Percentiles rank a stretch among this genome's conserved stretches.
Conservation (phyloP, 2,329 filamentous ascomycete species). For the Xylaria sp. region DNA sequence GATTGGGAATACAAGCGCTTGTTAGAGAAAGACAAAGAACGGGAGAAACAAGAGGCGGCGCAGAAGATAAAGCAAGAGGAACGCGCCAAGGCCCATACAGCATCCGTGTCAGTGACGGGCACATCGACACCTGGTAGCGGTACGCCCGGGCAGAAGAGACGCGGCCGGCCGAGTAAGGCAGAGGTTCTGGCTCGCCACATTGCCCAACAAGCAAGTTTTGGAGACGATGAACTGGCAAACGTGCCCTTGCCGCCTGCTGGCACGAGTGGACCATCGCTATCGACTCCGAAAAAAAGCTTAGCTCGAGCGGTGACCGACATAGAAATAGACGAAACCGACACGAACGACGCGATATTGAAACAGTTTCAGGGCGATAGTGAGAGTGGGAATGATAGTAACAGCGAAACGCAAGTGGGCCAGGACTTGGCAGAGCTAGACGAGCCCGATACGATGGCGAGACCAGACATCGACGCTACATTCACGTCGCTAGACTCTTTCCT, state of each 20-base stretch:
- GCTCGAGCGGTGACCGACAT: slow-evolving; percentile 31
- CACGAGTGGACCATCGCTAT: slow-evolving; percentile 52
- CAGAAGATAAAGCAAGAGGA: slow-evolving; percentile 38
- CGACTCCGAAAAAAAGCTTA: slow-evolving; percentile 53
- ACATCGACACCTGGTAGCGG: slow-evolving; percentile 17
- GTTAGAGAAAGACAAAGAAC: slow-evolving; percentile 56
- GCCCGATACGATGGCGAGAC: background rate
- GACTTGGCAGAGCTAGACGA: slow-evolving; percentile 4
- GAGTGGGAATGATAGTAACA: slow-evolving; percentile 23
- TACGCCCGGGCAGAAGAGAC: slow-evolving; percentile 37
- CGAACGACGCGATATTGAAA: slow-evolving; percentile 44
- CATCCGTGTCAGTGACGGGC: slow-evolving; percentile 16
- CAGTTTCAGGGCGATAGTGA: slow-evolving; percentile 42
- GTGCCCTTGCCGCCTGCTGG: slow-evolving; percentile 45
- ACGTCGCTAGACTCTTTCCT: slow-evolving; percentile 24
- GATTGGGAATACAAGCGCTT: slow-evolving; percentile 63
- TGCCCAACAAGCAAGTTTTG: slow-evolving; percentile 40
- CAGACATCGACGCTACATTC: background rate
- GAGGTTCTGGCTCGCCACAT: slow-evolving; percentile 42
- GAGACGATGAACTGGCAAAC: slow-evolving; percentile 43
- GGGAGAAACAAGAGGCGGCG: slow-evolving; percentile 43
- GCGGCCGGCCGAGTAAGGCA: slow-evolving; percentile 47
- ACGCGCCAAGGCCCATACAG: slow-evolving; percentile 34
- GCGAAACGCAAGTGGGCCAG: slow-evolving; percentile 9
- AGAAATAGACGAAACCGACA: slow-evolving; percentile 45